Evolutionary conservation across 2,329 filamentous ascomycete genomes (phyloP).

Genomic region (Exophiala spinifera): DNA sequence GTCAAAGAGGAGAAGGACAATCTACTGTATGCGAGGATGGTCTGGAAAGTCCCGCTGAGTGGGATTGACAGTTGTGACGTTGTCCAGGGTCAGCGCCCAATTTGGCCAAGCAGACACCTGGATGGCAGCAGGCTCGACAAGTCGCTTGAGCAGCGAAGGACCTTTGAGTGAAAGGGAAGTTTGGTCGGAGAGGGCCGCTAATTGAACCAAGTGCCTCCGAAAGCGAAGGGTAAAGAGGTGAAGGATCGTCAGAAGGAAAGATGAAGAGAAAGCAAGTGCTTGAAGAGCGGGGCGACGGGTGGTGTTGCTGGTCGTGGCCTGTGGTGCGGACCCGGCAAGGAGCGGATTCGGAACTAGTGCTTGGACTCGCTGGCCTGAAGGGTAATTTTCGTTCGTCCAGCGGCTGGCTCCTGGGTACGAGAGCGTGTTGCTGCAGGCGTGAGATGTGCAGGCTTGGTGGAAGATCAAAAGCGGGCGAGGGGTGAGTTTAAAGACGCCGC

Average conservation of each 20-base stretch:
- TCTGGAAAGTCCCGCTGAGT: conserved; percentile 5
- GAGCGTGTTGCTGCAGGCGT: conserved; percentile 14
- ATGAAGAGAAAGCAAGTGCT: background rate
- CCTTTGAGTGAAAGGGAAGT: conserved; percentile 7
- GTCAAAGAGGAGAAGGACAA: conserved; percentile 8
- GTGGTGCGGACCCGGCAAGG: conserved; percentile 5
- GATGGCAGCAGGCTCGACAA: conserved; percentile 15
- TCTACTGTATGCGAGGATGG: conserved; percentile 5
- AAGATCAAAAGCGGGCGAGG: conserved; percentile 28
- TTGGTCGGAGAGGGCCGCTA: conserved; percentile 12
- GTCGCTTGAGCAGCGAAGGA: conserved; percentile 10
- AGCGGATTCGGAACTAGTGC: background rate
- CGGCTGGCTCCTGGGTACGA: conserved; percentile 2
- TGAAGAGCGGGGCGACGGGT: background rate
- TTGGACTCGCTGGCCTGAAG: background rate
- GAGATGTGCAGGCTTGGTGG: conserved; percentile 24
- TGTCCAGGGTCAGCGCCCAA: conserved; percentile 15
- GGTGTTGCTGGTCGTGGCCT: background rate
- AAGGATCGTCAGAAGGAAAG: conserved; percentile 13
- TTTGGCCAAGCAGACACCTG: conserved; percentile 1
- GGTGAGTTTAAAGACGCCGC: conserved; percentile 23
- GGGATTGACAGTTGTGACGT: conserved; percentile 20
- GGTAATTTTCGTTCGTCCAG: conserved; percentile 4
- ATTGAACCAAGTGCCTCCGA: conserved; percentile 16
- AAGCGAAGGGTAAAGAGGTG: conserved; percentile 14